These are phyloP conservation scores for Coniochaeta sp. DNA, from an alignment of 2,329 filamentous ascomycete genomes.

Conservation along the genomic window DNA sequence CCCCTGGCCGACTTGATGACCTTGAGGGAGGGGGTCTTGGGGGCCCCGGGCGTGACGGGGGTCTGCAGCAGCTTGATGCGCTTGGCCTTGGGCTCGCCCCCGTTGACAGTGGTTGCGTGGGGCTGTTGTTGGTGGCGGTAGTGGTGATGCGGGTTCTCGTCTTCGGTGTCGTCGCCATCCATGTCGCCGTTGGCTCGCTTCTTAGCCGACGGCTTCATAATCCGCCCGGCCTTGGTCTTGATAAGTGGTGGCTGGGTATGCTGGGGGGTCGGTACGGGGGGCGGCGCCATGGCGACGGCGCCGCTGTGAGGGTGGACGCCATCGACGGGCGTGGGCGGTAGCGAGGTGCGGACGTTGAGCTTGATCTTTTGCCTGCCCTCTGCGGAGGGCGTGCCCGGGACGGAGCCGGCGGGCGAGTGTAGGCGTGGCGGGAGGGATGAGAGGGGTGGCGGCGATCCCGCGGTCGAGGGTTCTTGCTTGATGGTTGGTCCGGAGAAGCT, in stretches of 20 bases:
- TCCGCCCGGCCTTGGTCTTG: conserved; percentile 54
- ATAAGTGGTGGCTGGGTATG: conserved; percentile 7
- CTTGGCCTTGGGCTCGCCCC: conserved; percentile 30
- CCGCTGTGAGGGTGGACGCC: conserved; percentile 6
- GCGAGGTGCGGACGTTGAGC: conserved; percentile 12
- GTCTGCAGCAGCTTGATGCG: conserved; percentile 46
- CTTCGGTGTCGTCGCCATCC: conserved; percentile 34
- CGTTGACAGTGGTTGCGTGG: conserved; percentile 22
- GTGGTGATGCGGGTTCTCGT: conserved; percentile 14
- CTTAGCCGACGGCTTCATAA: conserved; percentile 54
- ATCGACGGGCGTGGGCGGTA: conserved; percentile 15
- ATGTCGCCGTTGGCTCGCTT: conserved; percentile 52
- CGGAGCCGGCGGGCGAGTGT: conserved; percentile 10
- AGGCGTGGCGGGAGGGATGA: conserved; percentile 8
- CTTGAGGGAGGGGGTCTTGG: conserved; percentile 33
- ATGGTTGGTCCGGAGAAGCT: conserved; percentile 8
- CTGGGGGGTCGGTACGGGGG: neutral
- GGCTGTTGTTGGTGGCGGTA: too few species aligned
- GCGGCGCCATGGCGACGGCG: neutral
- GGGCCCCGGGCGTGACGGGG: conserved; percentile 17
- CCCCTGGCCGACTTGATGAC: conserved; percentile 45
- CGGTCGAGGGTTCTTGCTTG: conserved; percentile 6
- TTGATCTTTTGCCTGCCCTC: conserved; percentile 15
- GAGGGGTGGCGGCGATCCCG: conserved; percentile 4
- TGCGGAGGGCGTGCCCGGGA: conserved; percentile 13